Percentiles rank a stretch among this genome's conserved stretches.
Evolutionary conservation across 805 yeast genomes (phyloP).

Genomic region (Suhomyces sp.): DNA sequence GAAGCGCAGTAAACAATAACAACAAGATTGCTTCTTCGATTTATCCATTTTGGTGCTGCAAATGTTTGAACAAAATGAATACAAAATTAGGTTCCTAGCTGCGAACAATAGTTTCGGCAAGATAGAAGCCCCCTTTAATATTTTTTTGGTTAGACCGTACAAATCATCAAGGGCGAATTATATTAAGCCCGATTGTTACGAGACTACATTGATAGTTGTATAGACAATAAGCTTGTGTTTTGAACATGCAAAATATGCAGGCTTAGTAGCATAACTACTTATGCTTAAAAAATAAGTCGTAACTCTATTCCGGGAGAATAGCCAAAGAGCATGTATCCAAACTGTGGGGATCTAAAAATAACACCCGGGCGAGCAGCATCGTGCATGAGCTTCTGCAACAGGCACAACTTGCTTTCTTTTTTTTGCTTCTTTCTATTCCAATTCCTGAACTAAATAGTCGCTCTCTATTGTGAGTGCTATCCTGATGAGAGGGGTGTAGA

Average conservation of each 20-base stretch:
- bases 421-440: background rate
- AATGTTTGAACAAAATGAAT: background rate
- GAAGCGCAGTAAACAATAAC: background rate
- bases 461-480: background rate
- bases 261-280: background rate
- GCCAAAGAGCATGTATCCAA: background rate
- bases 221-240: background rate
- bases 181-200: background rate
- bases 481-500: background rate
- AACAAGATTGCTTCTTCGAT: background rate
- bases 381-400: background rate
- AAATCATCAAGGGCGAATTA: conserved; percentile 1
- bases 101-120: background rate
- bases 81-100: background rate
- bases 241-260: background rate
- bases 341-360: background rate
- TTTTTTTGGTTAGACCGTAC: background rate
- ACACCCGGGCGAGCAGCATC: background rate
- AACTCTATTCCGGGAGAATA: background rate
- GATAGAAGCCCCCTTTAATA: conserved; percentile 4
- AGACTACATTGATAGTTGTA: background rate
- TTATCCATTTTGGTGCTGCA: background rate
- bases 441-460: background rate
- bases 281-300: background rate
- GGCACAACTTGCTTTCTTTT: background rate